Evolutionary conservation across 805 yeast genomes (phyloP), one percentile per base, ranked within the genome.

Genomic region (Ogataea nitratoaversa): DNA sequence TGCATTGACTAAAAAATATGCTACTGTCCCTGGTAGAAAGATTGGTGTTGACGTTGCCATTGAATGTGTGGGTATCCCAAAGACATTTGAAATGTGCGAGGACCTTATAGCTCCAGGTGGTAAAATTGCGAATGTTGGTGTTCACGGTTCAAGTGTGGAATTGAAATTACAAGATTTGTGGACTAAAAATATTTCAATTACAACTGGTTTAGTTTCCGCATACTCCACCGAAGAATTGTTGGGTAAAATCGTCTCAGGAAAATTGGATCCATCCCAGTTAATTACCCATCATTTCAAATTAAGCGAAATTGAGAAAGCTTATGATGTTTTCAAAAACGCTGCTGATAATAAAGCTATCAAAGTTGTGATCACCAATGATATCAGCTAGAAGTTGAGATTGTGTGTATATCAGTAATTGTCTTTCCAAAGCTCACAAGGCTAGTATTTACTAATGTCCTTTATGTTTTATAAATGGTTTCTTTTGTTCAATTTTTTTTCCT

Each of bases 31-130:
- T 3, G 57, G 48, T 17, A 60, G 59, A 31, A 55, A 58, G 24
- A 72, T 79, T 8, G 77, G 76, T 48, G 84, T 78, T 16, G 82
- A 79, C 44, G 79, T 78, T 56, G 85, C 74, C 32, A 71, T 71
- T 47, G 75, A 79, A 61, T 76, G 84, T 59, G 82, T 82, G 23
- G 88, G 84, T 54, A 71, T 82, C 33, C 79, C 79, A 43, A 64
- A 65, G 29, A 78, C 84, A 39, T 78, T 80, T 55, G 73, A 76
- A 50, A 62, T 76, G 46, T 82, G 82, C 47, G 74, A 79, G 42
- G 69, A 70, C 22, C 66, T 74, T 27, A 70, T 78, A 45, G 63
- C 70, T 19, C 71, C 78, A 32, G 83, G 84, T 43, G 85, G 84
- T 20, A 70, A 80, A 43, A 72, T 74, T 47, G 84, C 83, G 20